These are phyloP conservation scores for Cylindrodendrum hubeiense DNA, from an alignment of 2,329 filamentous ascomycete genomes.

Conservation along the genomic window DNA sequence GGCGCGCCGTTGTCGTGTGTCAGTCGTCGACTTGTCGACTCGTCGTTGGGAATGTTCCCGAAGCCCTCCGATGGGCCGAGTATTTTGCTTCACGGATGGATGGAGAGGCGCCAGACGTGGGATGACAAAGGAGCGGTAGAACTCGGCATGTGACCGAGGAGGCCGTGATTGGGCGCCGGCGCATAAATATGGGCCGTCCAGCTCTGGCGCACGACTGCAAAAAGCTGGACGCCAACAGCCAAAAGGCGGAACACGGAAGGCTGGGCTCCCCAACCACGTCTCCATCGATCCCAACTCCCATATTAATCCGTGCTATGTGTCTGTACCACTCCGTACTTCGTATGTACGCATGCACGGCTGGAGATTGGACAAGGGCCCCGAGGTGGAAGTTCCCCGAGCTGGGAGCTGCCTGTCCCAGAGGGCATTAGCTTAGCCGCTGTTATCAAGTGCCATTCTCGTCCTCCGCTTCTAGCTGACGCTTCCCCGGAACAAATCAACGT, in stretches of 20 bases:
- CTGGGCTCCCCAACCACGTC: background rate
- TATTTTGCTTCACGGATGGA: conserved; percentile 31
- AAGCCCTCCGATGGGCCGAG: conserved; percentile 34
- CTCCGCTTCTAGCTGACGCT: conserved; percentile 15
- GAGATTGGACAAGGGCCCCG: background rate
- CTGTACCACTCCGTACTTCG: background rate
- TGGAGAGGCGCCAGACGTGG: conserved; percentile 27
- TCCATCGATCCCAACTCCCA: background rate
- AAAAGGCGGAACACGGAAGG: conserved; percentile 1
- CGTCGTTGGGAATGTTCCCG: conserved; percentile 24
- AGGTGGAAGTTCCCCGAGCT: conserved; percentile 28
- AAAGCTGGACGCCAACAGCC: background rate
- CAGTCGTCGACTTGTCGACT: conserved; percentile 11
- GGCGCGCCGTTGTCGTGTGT: conserved; percentile 2
- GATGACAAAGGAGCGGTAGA: conserved; percentile 25
- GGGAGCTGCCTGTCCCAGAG: background rate
- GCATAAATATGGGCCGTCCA: conserved; percentile 34
- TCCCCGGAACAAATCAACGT: background rate
- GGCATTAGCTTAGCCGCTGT: conserved; percentile 8
- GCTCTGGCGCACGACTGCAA: background rate
- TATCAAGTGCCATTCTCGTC: conserved; percentile 11
- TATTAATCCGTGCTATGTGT: too few relatives aligned
- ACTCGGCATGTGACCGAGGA: conserved; percentile 36
- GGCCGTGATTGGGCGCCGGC: conserved; percentile 22
- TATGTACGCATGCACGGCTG: background rate